Base-by-base conservation (phyloP, 768 basidiomycete genomes). In the Boletus vermiculosoides region DNA sequence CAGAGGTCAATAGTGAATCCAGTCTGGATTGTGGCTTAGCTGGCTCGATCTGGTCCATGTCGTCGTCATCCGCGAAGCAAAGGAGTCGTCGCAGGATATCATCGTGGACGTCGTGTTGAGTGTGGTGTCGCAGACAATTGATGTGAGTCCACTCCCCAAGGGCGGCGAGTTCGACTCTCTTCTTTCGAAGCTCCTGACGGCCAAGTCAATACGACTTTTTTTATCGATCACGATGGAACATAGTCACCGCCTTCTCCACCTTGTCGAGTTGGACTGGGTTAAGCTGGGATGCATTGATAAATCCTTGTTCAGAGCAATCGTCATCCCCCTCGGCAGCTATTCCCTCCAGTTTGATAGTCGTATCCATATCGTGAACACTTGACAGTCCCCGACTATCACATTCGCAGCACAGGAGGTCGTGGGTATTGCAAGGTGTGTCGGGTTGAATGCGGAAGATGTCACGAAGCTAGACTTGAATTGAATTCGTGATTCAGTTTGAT, bases 371-470 rank as follows among this genome's bases (percentile, higher is more conserved):
- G 16, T 47, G 44, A 33, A 30, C 23, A 33, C 44, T 22, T 41
- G 53, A 50, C 22, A 22, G 34, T 63, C 50, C 58, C 28, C 20
- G 55, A 20, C 66, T 68, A 50, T 80, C 81, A 61, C 92, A 96
- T 12, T 76, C 76, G 66, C 95, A 98, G 57, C 84, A 87, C 15
- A 98, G 78, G 18, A 98, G 79, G 61, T 98, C 96, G 64, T 98
- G 96, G 2, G 95, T 98, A 58, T 95, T 89, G 74, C 92, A 95
- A 9, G 78, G 74, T 0, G 93, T 94, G 53, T 85, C 77, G 0
- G 79, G 76, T 72, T 94, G 85, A 44, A 97, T 78, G n/a, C 85
- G 87, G 74, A 98, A 98, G 61, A 98, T 91, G 70, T 95, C 93
- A 37, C 87, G 87, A 42, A 98, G 83, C 90, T 98, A 67, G 22